phyloP scores from a whole-genome alignment of 2,329 filamentous ascomycete genomes.

The Fusarium phyllophilum region DNA sequence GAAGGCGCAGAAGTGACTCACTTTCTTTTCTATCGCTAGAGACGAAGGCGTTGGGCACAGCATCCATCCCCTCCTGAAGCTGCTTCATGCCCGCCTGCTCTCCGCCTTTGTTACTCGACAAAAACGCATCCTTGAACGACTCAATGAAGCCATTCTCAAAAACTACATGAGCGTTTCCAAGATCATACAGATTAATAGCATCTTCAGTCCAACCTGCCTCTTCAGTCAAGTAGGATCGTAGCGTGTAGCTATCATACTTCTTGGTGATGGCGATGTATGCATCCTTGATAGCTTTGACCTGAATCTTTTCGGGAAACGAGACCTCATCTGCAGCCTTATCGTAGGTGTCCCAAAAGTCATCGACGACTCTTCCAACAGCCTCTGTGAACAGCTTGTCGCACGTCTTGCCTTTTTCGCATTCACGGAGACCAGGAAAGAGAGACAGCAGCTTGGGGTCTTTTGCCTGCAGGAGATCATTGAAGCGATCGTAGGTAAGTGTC shows the following conservation, averaged over 20 bases:
- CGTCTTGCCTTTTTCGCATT: neutral
- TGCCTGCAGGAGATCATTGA: neutral
- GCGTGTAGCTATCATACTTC: neutral
- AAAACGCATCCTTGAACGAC: neutral
- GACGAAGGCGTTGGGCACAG: neutral
- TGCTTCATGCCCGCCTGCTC: neutral
- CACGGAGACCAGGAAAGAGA: neutral
- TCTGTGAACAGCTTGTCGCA: neutral
- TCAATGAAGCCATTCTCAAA: neutral
- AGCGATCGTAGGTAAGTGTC: neutral
- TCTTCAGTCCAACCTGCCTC: neutral
- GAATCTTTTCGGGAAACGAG: neutral
- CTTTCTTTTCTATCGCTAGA: neutral
- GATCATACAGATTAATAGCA: neutral
- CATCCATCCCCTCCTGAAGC: neutral
- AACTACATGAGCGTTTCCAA: neutral
- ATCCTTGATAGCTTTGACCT: neutral
- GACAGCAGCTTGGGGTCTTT: neutral
- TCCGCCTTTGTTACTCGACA: neutral
- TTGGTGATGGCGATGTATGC: neutral
- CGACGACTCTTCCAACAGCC: neutral
- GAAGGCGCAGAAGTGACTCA: neutral
- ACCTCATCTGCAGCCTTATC: neutral
- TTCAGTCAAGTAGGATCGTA: neutral
- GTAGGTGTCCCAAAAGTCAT: neutral